Base-by-base conservation (phyloP, 108 stramenopile genomes). In the Schizochytrium sp. region DNA sequence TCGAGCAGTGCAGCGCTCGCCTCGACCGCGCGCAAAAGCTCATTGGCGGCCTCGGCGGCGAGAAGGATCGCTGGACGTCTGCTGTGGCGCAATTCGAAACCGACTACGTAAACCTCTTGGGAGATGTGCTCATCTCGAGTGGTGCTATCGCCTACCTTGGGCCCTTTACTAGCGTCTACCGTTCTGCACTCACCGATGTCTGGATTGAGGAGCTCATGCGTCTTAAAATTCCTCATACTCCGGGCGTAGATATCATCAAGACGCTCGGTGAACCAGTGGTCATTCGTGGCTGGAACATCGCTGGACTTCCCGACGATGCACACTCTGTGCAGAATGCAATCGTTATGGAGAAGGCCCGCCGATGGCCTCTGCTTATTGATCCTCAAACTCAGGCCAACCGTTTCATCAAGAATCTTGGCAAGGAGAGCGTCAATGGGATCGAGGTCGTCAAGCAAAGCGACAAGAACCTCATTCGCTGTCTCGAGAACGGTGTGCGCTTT, bases 321-420 rank as follows among this genome's bases (percentile, higher is more conserved):
- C 58, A 94, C 58, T 91, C 90, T 5, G 91, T 93, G 14, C 92
- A 95, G 87, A 95, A 95, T 87, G 94, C 92, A 23, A 94, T 95
- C 57, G 93, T 94, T 47, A 93, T 94, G 93, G 91, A 93, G 55
- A 90, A 90, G 44, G 93, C 93, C 5, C 88, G 93, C 25, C 90
- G 95, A 23, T 95, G 95, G 95, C 93, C 95, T 10, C 93, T 95
- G 16, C 71, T 95, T 57, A 94, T 95, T 71, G 95, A 94, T 72
- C 95, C 94, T 0, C 95, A 95, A 87, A 94, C 92, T 12, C 94
- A 95, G 87, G 95, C 94, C 6, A 95, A 94, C 72, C 90, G 92
- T 57, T 95, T 91, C 87, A 91, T 94, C 21, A 92, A 92, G 72
- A 93, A 88, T 60, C 91, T 94, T 91, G 95, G 94, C 34, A 93